Evolutionary conservation across 179 eudicot species (phyloP), one percentile per base, ranked within the genome.

Genomic region (Gypsophila paniculata): DNA sequence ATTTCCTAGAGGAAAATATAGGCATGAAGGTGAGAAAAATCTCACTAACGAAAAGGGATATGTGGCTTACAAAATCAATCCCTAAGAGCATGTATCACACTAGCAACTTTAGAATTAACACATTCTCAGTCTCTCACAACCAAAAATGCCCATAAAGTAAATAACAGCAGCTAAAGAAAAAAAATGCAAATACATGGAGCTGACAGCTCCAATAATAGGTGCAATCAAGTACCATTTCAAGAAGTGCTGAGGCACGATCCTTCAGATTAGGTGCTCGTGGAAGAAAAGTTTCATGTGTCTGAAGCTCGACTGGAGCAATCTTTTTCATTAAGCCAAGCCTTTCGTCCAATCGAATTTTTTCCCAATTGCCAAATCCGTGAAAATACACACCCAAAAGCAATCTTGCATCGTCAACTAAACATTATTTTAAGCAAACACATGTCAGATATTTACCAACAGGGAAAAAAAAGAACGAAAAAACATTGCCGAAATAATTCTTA

Each of bases 331-430:
- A 83, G 36, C 96, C 98, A 52, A 96, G 96, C 72, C 75, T 85
- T 67, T 87, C 96, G 85, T 96, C 99, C 68, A 96, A 71, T 75
- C 99, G 86, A 76, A 93, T 93, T 78, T 81, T 86, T 79, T 95
- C 99, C 99, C 99, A 95, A 79, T 95, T 93, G 72, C 99, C 99
- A 85, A 92, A 95, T 55, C 99, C 99, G 81, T 95, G 90, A 74
- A 85, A 90, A 77, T 93, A 82, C 64, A 95, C 90, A 66, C 99
- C 99, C 78, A 95, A 80, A 70, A 95, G 97, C 88, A 95, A 82
- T 83, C 89, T 85, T 26, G 96, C 96, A 82, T 95, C 99, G 83
- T 95, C 99, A 90, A 90, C 99, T 95, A 72, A 71, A 22, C 62
- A 66, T 66, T 5, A 66, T 51, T 2, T 22, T 65, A 29, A 60